Base-by-base conservation (phyloP, 192 early-diverging fungal species). In the Backusella mclennaniae region DNA sequence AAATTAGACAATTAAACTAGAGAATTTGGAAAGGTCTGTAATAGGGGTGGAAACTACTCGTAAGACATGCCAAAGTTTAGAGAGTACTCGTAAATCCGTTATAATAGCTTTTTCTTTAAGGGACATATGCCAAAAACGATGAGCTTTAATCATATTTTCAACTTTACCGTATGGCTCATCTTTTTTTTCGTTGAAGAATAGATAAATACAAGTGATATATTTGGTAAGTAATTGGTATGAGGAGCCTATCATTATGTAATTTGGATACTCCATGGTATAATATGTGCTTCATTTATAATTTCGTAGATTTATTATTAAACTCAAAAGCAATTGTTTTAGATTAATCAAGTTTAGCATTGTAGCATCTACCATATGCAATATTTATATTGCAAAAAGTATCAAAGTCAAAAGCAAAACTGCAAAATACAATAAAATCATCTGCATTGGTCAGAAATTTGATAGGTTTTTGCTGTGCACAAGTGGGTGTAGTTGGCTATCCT, bases 341-440 rank as follows among this genome's bases (percentile, higher is more conserved):
- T 6, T 77, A 9, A 42, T 83, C 79, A n/a, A 80, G 46, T 26
- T 67, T 73, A 6, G 76, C 78, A 26, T 83, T 83, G 0, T 69
- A 73, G 3, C 44, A 73, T 39, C 39, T 2, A 1, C 35, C 26
- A 35, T 83, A 83, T 52, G 15, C 33, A 3, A 17, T 19, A 4
- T 77, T 23, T 11, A 44, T 6, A 2, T 21, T 0, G 7, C 44
- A 36, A 0, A 83, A 67, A 3, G 9, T 17, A 1, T 21, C 39
- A 75, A 67, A 77, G 42, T 83, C 78, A 6, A 67, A 4, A 4
- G 38, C 17, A 2, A 59, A 38, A 33, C 31, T 21, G 12, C 77
- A 38, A 12, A 72, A 71, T 14, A 66, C n/a, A n/a, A 78, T 19
- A 6, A 72, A 23, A 73, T 80, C 79, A 49, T 80, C 82, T n/a